Percentiles rank a stretch among this genome's conserved stretches.
Conservation (phyloP, 2,329 filamentous ascomycete species). For the Scopulariopsis brevicaulis region DNA sequence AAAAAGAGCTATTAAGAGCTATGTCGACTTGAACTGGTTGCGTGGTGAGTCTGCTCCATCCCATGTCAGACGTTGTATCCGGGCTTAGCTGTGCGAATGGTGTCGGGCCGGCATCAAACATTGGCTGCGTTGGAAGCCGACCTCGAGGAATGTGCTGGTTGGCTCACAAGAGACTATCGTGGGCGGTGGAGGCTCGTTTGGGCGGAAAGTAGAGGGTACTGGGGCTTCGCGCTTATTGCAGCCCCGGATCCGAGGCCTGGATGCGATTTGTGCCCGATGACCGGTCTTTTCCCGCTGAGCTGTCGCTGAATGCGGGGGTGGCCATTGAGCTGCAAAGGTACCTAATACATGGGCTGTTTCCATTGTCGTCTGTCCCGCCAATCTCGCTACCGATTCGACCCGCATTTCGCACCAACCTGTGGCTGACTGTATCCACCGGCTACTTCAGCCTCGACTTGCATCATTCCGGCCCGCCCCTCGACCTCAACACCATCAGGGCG, state of each 20-base stretch:
- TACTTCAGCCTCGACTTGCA: conserved; percentile 2
- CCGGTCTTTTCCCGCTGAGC: background rate
- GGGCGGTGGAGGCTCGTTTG: background rate
- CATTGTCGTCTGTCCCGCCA: background rate
- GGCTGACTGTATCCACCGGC: background rate
- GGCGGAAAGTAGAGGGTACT: background rate
- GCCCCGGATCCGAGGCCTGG: background rate
- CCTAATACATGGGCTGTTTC: background rate
- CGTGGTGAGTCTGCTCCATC: too few species aligned
- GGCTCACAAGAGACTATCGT: background rate
- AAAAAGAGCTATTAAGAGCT: too few species aligned
- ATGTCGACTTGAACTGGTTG: too few species aligned
- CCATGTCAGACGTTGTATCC: too few species aligned
- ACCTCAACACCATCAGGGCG: background rate
- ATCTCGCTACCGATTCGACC: background rate
- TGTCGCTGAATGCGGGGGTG: background rate
- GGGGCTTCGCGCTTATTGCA: background rate
- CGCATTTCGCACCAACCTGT: background rate
- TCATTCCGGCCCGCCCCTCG: background rate
- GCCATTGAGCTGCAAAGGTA: background rate
- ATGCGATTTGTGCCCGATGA: background rate
- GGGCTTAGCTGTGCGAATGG: too few species aligned
- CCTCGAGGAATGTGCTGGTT: too few species aligned
- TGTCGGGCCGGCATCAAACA: too few species aligned
- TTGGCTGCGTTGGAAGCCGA: too few species aligned